A percentile compares a stretch with the other conserved stretches of the same genome.
Conservation (phyloP, 129 eudicot genomes). For the Lactuca saligna region DNA sequence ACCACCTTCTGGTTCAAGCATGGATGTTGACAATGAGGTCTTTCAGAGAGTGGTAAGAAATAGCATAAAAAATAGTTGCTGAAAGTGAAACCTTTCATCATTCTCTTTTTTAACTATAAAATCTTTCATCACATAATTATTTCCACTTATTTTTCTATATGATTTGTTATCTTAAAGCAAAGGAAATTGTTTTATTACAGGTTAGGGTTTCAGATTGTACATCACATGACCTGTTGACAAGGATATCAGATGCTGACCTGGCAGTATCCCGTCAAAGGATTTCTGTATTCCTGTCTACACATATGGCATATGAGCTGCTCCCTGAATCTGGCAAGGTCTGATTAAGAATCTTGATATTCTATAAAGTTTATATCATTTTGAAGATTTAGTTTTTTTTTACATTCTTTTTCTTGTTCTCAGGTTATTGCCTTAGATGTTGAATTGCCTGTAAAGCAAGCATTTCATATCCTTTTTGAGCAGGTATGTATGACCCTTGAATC, state of each 20-base stretch:
- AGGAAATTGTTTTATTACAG: slow-evolving; percentile 22
- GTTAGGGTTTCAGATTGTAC: slow-evolving; percentile 66
- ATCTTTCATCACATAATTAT: slow-evolving; percentile 2
- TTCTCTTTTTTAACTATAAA: not conserved
- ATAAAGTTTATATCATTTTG: not conserved
- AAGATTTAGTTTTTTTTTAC: not conserved
- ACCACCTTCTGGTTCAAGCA: slow-evolving; percentile 63
- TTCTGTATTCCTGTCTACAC: slow-evolving; percentile 63
- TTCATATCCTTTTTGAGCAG: slow-evolving; percentile 95
- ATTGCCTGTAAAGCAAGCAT: slow-evolving; percentile 92
- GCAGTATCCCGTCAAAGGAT: slow-evolving; percentile 70
- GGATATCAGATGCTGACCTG: slow-evolving; percentile 66
- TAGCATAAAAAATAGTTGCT: slow-evolving; percentile 4
- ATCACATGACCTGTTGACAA: slow-evolving; percentile 49
- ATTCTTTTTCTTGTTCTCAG: slow-evolving; percentile 38
- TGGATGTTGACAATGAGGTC: slow-evolving; percentile 85
- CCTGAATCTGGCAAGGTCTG: slow-evolving; percentile 94
- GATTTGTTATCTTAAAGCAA: not conserved
- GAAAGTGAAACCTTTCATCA: slow-evolving; percentile 15
- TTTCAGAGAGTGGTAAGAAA: slow-evolving; percentile 71
- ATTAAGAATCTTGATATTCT: slow-evolving; percentile 12
- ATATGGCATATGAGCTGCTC: slow-evolving; percentile 81
- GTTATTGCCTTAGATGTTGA: slow-evolving; percentile 87
- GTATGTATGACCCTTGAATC: slow-evolving; percentile 30
- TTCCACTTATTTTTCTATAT: not conserved